These are phyloP conservation scores for Allomyces macrogynus DNA, from an alignment of 192 early-diverging fungal species.

Conservation along the genomic window DNA sequence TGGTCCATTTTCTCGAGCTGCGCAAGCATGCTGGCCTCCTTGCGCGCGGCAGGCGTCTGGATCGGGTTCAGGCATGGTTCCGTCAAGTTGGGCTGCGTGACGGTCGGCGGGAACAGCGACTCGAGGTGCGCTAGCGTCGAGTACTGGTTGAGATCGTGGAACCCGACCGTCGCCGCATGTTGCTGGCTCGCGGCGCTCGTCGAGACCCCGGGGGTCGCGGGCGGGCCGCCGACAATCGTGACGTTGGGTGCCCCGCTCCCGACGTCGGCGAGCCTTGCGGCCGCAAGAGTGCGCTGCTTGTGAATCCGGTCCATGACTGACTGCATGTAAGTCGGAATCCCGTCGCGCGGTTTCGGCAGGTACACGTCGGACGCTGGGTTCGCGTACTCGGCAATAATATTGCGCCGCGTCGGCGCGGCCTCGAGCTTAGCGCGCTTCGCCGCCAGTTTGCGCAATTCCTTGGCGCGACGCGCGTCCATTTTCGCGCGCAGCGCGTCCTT, in stretches of 20 bases:
- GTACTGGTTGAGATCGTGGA: neutral
- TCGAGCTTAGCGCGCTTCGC: slow-evolving; percentile 23
- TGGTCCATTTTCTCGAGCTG: slow-evolving; percentile 27
- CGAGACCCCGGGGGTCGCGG: too few species aligned
- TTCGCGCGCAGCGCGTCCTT: slow-evolving; percentile 22
- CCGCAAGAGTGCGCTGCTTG: too few species aligned
- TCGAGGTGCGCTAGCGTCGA: slow-evolving; percentile 14
- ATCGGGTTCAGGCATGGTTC: slow-evolving; percentile 10
- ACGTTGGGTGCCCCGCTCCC: too few species aligned
- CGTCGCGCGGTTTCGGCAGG: slow-evolving; percentile 28
- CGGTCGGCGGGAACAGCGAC: slow-evolving; percentile 9
- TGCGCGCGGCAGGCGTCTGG: slow-evolving; percentile 15
- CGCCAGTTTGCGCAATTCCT: slow-evolving; percentile 26
- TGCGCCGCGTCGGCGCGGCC: slow-evolving; percentile 8
- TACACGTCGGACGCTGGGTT: slow-evolving; percentile 17
- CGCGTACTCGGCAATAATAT: slow-evolving; percentile 37
- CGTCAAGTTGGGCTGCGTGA: slow-evolving; percentile 12
- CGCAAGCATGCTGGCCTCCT: slow-evolving; percentile 16
- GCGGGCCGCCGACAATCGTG: too few species aligned
- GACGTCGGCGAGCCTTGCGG: too few species aligned
- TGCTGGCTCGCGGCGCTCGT: too few species aligned
- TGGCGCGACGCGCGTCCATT: slow-evolving; percentile 23
- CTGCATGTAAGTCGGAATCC: slow-evolving; percentile 7
- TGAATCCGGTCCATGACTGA: neutral
- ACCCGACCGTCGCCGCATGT: too few species aligned